These are phyloP conservation scores for Candida dajiaensis DNA, from an alignment of 805 yeast species.

Conservation along the genomic window DNA sequence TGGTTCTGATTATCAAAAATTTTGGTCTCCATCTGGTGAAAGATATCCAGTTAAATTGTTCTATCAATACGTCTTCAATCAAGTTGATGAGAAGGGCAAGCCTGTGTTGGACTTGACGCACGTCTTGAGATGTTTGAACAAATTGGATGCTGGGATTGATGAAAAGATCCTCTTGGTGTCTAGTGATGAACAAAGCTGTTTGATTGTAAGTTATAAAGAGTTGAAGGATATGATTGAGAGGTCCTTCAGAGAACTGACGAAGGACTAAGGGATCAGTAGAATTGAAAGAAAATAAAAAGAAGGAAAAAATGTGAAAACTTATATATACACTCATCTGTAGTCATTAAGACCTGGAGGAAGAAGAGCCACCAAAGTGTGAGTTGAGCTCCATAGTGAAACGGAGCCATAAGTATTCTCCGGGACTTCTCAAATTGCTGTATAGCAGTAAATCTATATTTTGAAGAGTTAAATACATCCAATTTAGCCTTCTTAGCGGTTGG, in stretches of 20 bases:
- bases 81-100: constrained; percentile 67
- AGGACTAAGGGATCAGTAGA: constrained; percentile 1
- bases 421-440: no score
- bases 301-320: not conserved
- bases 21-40: constrained; percentile 74
- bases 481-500: no score
- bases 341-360: no score
- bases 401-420: no score
- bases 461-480: no score
- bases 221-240: constrained; percentile 64
- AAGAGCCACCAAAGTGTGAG: no score
- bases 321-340: not conserved
- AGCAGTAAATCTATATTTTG: no score
- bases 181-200: constrained; percentile 78
- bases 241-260: constrained; percentile 48
- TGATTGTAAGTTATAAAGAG: constrained; percentile 82
- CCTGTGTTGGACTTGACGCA: constrained; percentile 80
- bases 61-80: constrained; percentile 81
- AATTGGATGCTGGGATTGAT: constrained; percentile 86
- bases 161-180: constrained; percentile 78
- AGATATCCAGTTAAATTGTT: constrained; percentile 69
- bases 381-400: no score
- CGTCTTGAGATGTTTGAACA: constrained; percentile 73
- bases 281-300: not conserved
- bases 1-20: constrained; percentile 47